Base-by-base conservation (phyloP, 1,139 yeast genomes). In the Saccharomyces hybrid region DNA sequence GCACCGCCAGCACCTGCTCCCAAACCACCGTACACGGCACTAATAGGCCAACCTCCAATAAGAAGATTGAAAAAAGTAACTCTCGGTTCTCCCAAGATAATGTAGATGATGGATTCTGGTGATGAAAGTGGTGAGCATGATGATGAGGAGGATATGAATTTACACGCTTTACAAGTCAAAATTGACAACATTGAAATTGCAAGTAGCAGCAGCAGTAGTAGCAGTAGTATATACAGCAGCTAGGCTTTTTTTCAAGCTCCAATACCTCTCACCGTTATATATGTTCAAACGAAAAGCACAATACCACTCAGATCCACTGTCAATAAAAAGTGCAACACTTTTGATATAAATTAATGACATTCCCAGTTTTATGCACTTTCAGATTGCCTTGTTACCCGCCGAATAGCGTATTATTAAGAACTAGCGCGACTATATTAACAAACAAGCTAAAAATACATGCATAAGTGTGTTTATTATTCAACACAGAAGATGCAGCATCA, bases 101-200 rank as follows among this genome's bases (percentile, higher is more conserved):
- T 55, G 23, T 49, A 55, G 9, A 38, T 34, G 6, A 20, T 53
- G 20, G 28, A 48, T 28, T 54, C 47, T 13, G 47, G 23, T 9
- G 54, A 47, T 29, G 58, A 56, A 4, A 29, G 44, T 41, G 5
- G 23, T 23, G 25, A 41, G n/a, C 25, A 41, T 47, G 46, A 49
- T 3, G 51, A 41, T 47, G 46, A 49, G 4, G 51, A 51, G 31
- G 50, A 48, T 23, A 52, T 53, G 26, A 53, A 51, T 20, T 47
- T 57, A 6, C 50, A 44, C 32, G 32, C 11, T 2, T 42, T 62
- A n/a, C 59, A 55, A 47, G 51, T 47, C 5, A 57, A 61, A 46
- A 61, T 61, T 13, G 58, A 59, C 9, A 49, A 55, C 11, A 56
- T 60, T 27, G 56, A 44, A 27, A 53, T 51, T 1, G 29, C 46